These are phyloP conservation scores for Syzygium aqueum DNA, from an alignment of 345 rosid species.

Conservation along the genomic window DNA sequence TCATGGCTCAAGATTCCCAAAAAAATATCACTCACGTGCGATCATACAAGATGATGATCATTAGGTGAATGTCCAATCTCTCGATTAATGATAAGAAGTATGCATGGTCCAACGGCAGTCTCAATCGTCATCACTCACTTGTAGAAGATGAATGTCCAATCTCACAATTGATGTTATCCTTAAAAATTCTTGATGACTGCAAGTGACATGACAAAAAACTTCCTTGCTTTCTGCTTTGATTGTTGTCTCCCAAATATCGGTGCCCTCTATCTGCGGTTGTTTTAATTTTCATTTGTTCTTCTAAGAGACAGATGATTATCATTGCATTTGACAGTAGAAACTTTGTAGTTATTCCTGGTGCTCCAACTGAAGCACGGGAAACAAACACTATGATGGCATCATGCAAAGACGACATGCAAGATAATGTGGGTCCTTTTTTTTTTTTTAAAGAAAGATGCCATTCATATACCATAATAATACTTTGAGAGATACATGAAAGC, in stretches of 20 bases:
- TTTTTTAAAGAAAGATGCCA: too few relatives aligned
- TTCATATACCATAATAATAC: too few relatives aligned
- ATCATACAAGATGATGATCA: not conserved
- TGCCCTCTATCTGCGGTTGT: not conserved
- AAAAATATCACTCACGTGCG: not conserved
- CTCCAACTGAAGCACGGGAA: slow-evolving; percentile 60
- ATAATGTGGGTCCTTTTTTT: slow-evolving; percentile 20
- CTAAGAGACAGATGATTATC: slow-evolving; percentile 45
- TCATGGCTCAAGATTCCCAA: not conserved
- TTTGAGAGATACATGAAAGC: too few relatives aligned
- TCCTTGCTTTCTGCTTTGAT: not conserved
- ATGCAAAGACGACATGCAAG: slow-evolving; percentile 14
- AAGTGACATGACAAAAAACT: not conserved
- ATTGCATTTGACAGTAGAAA: slow-evolving; percentile 78
- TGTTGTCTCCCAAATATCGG: not conserved
- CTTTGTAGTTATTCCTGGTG: slow-evolving; percentile 76
- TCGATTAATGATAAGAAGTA: not conserved
- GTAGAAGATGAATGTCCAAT: not conserved
- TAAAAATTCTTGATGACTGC: not conserved
- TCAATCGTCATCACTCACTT: not conserved
- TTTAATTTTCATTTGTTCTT: not conserved
- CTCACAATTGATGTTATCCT: not conserved
- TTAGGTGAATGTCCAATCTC: not conserved
- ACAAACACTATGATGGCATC: slow-evolving; percentile 20
- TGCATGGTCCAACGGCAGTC: not conserved